phyloP scores from a whole-genome alignment of 345 rosid genomes.

The Abelmoschus esculentus region DNA sequence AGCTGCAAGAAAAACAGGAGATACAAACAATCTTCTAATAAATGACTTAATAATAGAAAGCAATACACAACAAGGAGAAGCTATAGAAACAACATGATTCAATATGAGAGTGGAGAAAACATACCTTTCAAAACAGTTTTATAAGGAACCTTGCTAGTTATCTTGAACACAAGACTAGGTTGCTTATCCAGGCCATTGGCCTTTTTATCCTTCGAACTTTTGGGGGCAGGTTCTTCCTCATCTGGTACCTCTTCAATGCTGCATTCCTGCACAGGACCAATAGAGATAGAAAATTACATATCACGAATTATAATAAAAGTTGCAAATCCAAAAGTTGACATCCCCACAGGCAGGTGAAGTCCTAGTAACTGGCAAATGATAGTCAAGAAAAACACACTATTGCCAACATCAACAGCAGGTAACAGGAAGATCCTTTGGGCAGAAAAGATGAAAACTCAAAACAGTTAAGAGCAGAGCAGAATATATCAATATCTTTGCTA shows the following conservation, averaged over 20 bases:
- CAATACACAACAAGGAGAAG: neutral
- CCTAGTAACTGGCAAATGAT: neutral
- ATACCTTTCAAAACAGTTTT: slow-evolving; percentile 82
- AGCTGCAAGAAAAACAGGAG: slow-evolving; percentile 39
- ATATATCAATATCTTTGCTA: neutral
- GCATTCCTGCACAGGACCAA: slow-evolving; percentile 56
- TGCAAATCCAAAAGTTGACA: neutral
- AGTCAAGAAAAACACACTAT: neutral
- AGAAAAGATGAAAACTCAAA: neutral
- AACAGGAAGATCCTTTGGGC: neutral
- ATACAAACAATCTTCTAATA: neutral
- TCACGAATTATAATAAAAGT: neutral
- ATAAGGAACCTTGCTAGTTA: slow-evolving; percentile 82
- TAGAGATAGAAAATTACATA: neutral
- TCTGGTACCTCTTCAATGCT: slow-evolving; percentile 70
- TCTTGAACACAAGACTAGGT: slow-evolving; percentile 68
- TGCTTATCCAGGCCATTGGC: slow-evolving; percentile 75
- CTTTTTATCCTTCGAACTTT: slow-evolving; percentile 79
- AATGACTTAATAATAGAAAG: neutral
- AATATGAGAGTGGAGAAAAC: neutral
- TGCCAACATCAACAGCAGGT: neutral
- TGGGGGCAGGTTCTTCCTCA: slow-evolving; percentile 64
- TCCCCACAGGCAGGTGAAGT: neutral
- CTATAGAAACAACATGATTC: neutral
- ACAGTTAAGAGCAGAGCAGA: neutral